phyloP scores from a whole-genome alignment of 1,284 basidiomycete species.

The Meripilus lineatus region DNA sequence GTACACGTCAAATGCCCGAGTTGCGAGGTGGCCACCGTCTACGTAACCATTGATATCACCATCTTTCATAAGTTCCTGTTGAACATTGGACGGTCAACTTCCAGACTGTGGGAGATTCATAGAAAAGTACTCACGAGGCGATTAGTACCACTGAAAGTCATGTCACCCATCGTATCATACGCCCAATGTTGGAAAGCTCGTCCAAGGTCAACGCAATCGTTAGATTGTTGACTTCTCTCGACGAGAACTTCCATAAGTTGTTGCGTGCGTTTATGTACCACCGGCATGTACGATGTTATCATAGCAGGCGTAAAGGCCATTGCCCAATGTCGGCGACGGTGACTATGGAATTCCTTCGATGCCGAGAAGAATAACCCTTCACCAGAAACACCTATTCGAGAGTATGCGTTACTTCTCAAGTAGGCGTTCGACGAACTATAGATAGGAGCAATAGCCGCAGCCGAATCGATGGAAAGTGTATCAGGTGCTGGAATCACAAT shows the following conservation, averaged over 20 bases:
- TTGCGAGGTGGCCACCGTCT: slow-evolving; percentile 10
- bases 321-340: slow-evolving; percentile 6
- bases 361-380: slow-evolving; percentile 9
- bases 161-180: slow-evolving; percentile 12
- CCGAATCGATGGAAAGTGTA: slow-evolving; percentile 8
- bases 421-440: slow-evolving; percentile 6
- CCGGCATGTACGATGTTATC: slow-evolving; percentile 5
- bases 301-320: slow-evolving; percentile 4
- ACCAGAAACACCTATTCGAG: slow-evolving; percentile 4
- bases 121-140: slow-evolving; percentile 7
- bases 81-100: no score
- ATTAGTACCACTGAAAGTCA: slow-evolving; percentile 13
- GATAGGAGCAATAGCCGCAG: slow-evolving; percentile 5
- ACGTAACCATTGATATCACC: slow-evolving; percentile 13
- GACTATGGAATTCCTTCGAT: slow-evolving; percentile 4
- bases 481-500: slow-evolving; percentile 3
- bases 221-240: neutral
- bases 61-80: slow-evolving; percentile 18
- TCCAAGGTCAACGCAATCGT: slow-evolving; percentile 1
- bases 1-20: slow-evolving; percentile 15
- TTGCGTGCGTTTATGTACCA: slow-evolving; percentile 2
- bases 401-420: slow-evolving; percentile 9
- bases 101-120: neutral
- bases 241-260: slow-evolving; percentile 1
- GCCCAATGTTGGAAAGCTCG: slow-evolving; percentile 2